Evolutionary conservation across 1,284 basidiomycete genomes (phyloP).

Genomic region (Cryptococcus sp.): DNA sequence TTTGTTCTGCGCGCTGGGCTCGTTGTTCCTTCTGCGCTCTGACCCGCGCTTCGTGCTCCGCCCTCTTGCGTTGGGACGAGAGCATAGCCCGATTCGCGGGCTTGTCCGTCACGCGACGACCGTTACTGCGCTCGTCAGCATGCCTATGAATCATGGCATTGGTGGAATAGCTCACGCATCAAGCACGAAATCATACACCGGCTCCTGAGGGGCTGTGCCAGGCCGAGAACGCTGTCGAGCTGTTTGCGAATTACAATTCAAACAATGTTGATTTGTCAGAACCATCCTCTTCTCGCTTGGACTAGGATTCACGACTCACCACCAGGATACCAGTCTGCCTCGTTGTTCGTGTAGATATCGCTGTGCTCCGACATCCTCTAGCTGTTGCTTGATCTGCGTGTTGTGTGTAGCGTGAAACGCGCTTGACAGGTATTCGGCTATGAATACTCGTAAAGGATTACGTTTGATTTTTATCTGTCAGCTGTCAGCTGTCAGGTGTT

Average conservation of each 20-base stretch:
- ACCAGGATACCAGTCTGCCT: slow-evolving; percentile 32
- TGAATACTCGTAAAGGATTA: too few relatives aligned
- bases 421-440: too few relatives aligned
- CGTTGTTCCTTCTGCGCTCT: slow-evolving; percentile 9
- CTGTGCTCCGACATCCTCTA: background rate
- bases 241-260: slow-evolving; percentile 3
- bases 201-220: slow-evolving; percentile 38
- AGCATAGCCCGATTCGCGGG: slow-evolving; percentile 60
- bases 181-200: slow-evolving; percentile 34
- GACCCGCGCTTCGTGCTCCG: slow-evolving; percentile 30
- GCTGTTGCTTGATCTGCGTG: too few relatives aligned
- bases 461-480: too few relatives aligned
- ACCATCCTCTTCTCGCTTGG: too few relatives aligned
- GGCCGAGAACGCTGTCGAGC: slow-evolving; percentile 36
- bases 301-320: slow-evolving; percentile 20
- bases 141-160: background rate
- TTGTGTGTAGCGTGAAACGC: too few relatives aligned
- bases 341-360: slow-evolving; percentile 33
- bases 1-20: slow-evolving; percentile 6
- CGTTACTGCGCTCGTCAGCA: slow-evolving; percentile 56
- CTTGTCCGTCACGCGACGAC: slow-evolving; percentile 63
- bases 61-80: slow-evolving; percentile 29
- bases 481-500: too few relatives aligned
- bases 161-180: slow-evolving; percentile 29
- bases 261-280: too few relatives aligned